Percentiles rank a stretch among this genome's conserved stretches.
Conservation (phyloP, 345 rosid genomes). For the Lumnitzera littorea region DNA sequence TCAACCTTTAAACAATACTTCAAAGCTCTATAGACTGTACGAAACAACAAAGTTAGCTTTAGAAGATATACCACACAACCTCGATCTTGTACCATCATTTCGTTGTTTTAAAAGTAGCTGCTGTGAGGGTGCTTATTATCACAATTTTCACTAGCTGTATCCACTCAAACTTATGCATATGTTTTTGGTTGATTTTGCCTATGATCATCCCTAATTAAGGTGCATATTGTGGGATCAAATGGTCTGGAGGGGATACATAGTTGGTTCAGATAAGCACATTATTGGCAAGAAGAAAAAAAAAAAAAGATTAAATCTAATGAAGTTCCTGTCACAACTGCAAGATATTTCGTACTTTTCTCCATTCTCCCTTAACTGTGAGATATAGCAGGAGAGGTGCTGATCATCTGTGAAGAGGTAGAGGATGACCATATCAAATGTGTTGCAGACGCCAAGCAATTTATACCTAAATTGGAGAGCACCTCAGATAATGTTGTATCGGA, state of each 20-base stretch:
- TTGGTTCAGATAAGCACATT: neutral
- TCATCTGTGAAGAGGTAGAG: constrained; percentile 7
- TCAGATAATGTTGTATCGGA: constrained; percentile 3
- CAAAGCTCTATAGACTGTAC: no score
- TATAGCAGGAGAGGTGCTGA: constrained; percentile 7
- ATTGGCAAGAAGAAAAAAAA: neutral
- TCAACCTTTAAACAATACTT: neutral
- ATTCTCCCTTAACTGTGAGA: neutral
- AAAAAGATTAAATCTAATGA: no score
- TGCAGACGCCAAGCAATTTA: constrained; percentile 1
- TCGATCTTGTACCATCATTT: no score
- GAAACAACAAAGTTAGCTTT: no score
- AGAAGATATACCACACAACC: no score
- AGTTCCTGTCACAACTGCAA: no score
- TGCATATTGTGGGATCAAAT: constrained; percentile 27
- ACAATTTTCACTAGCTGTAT: no score
- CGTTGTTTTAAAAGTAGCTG: no score
- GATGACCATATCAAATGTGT: constrained; percentile 10
- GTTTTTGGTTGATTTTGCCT: neutral
- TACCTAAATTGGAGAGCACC: constrained; percentile 8
- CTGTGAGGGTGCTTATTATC: no score
- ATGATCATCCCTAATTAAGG: constrained; percentile 13
- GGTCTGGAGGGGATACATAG: constrained; percentile 3
- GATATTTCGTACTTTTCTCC: no score
- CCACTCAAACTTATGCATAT: neutral